Conservation (phyloP, 805 yeast genomes). For the Candida ascalaphidarum region DNA sequence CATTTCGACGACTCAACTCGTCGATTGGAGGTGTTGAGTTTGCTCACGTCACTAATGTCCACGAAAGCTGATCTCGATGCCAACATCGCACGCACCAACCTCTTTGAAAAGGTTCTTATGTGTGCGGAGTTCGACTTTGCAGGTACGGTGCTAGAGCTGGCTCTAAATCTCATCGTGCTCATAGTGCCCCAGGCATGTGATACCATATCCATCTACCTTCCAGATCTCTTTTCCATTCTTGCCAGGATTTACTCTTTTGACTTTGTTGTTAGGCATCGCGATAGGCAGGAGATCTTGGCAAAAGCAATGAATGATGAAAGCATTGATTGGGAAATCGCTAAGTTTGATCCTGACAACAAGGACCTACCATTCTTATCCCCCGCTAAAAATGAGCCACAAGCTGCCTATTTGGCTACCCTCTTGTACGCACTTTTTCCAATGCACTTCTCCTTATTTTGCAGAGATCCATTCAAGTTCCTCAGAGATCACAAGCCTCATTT, state of each 20-base stretch:
- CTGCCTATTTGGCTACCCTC: conserved; percentile 40
- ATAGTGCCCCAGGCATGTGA: conserved; percentile 35
- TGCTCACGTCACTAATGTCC: conserved; percentile 28
- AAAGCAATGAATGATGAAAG: conserved; percentile 1
- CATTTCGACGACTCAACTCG: conserved; percentile 20
- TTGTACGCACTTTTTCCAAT: conserved; percentile 53
- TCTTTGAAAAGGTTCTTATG: conserved; percentile 29
- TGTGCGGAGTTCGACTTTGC: conserved; percentile 33
- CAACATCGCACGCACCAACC: conserved; percentile 22
- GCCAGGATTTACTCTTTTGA: too few species aligned
- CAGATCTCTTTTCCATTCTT: conserved; percentile 36
- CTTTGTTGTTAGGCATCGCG: too few species aligned
- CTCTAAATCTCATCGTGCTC: conserved; percentile 22
- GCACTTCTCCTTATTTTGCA: conserved; percentile 34
- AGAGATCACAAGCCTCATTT: too few species aligned
- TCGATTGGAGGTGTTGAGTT: conserved; percentile 29
- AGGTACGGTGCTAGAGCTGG: conserved; percentile 28
- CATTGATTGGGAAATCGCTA: conserved; percentile 11
- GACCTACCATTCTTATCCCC: conserved; percentile 4
- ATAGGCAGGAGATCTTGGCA: conserved; percentile 2
- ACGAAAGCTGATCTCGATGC: conserved; percentile 1
- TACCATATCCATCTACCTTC: conserved; percentile 21
- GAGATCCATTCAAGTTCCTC: conserved; percentile 34
- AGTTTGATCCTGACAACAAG: conserved; percentile 5
- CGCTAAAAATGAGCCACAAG: too few species aligned